A percentile compares a stretch with the other conserved stretches of the same genome.
phyloP scores from a whole-genome alignment of 495 filamentous ascomycete species.

The Neurospora intermedia region DNA sequence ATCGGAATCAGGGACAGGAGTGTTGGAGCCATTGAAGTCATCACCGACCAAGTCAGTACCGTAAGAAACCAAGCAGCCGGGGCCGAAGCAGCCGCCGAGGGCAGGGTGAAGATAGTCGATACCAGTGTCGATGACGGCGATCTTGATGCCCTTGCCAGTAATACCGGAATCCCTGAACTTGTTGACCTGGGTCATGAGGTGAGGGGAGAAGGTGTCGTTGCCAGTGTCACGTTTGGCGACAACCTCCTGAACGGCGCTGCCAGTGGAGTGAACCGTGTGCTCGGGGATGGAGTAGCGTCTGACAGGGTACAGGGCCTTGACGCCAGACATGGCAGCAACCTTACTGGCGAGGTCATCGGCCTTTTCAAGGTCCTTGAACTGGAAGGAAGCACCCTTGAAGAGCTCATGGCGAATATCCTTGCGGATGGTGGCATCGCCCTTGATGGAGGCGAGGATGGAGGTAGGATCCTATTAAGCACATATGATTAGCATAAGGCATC shows the following conservation, averaged over 20 bases:
- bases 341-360: conserved; percentile 29
- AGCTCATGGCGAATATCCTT: conserved; percentile 35
- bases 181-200: conserved; percentile 40
- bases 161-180: conserved; percentile 33
- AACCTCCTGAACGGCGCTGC: conserved; percentile 17
- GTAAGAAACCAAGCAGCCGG: conserved; percentile 43
- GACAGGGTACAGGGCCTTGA: conserved; percentile 39
- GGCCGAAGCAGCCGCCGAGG: conserved; percentile 46
- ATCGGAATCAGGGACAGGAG: conserved; percentile 35
- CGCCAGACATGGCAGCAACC: conserved; percentile 27
- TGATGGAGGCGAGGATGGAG: conserved; percentile 28
- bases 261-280: conserved; percentile 35
- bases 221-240: conserved; percentile 21
- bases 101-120: conserved; percentile 49
- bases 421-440: conserved; percentile 30
- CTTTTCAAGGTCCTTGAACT: conserved; percentile 31
- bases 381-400: conserved; percentile 39
- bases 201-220: conserved; percentile 31
- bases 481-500: conserved; percentile 3
- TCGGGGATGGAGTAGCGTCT: conserved; percentile 30
- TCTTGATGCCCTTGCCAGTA: conserved; percentile 36
- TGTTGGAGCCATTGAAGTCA: conserved; percentile 31
- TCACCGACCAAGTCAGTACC: conserved; percentile 45
- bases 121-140: conserved; percentile 39
- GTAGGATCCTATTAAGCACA: conserved; percentile 21